A percentile compares a stretch with the other conserved stretches of the same genome.
phyloP scores from a whole-genome alignment of 768 basidiomycete genomes.

The Boletus pseudopeckii region DNA sequence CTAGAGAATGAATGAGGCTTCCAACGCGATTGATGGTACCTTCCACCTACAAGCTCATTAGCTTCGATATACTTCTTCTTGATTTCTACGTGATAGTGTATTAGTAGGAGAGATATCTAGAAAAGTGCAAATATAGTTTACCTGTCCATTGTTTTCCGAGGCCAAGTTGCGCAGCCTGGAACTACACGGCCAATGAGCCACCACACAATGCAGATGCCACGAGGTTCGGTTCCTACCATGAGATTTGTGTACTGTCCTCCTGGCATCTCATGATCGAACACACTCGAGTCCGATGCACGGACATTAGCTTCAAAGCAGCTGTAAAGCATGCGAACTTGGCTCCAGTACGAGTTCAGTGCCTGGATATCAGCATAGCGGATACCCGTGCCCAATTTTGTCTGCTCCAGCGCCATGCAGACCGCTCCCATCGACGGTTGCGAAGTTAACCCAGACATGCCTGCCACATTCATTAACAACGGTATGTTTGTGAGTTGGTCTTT shows the following conservation, averaged over 20 bases:
- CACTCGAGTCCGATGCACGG: slow-evolving; percentile 93
- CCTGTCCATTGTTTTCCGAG: slow-evolving; percentile 95
- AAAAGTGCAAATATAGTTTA: slow-evolving; percentile 29
- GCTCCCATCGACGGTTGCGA: slow-evolving; percentile 99
- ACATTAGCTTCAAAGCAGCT: slow-evolving; percentile 98
- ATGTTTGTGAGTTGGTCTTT: neutral
- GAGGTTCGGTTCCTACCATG: slow-evolving; percentile 57
- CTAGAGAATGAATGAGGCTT: slow-evolving; percentile 35
- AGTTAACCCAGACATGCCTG: slow-evolving; percentile 94
- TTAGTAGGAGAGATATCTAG: slow-evolving; percentile 11
- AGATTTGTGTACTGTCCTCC: slow-evolving; percentile 94
- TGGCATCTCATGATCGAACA: slow-evolving; percentile 99
- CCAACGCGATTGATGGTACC: neutral
- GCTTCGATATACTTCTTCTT: slow-evolving; percentile 99
- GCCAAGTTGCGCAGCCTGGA: slow-evolving; percentile 97
- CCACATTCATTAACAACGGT: slow-evolving; percentile 13
- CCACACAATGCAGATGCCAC: slow-evolving; percentile 14
- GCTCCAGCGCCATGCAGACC: slow-evolving; percentile 90
- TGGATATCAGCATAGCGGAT: slow-evolving; percentile 97
- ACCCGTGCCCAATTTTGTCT: slow-evolving; percentile 89
- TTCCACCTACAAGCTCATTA: slow-evolving; percentile 74
- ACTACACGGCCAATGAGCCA: slow-evolving; percentile 46
- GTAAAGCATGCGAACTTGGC: slow-evolving; percentile 93
- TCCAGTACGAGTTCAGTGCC: slow-evolving; percentile 97
- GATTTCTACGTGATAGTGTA: slow-evolving; percentile 54